Conservation (phyloP, 805 yeast species). For the Sugiyamaella boreocaroliniensis region DNA sequence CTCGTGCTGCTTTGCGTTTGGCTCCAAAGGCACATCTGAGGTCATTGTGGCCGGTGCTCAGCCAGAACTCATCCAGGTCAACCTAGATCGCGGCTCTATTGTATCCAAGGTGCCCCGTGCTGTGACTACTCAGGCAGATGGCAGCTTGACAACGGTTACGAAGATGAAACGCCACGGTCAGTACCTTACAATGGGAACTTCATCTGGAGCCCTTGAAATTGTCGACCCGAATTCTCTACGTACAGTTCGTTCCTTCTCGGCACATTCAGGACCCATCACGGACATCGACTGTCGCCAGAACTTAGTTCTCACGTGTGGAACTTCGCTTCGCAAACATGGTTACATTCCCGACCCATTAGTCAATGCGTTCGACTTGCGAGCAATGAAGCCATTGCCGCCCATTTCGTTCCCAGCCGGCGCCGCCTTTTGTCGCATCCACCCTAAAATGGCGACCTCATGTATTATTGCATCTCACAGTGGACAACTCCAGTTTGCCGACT, state of each 20-base stretch:
- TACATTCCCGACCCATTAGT: conserved; percentile 71
- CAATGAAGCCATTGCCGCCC: conserved; percentile 66
- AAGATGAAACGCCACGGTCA: conserved; percentile 29
- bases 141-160: conserved; percentile 11
- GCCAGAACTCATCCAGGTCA: conserved; percentile 28
- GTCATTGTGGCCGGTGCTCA: conserved; percentile 29
- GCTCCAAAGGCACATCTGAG: conserved; percentile 27
- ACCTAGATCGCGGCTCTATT: conserved; percentile 33
- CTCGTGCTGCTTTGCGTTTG: conserved; percentile 22
- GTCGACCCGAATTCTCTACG: conserved; percentile 33
- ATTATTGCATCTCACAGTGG: conserved; percentile 71
- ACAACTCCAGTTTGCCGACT: conserved; percentile 78
- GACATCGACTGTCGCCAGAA: conserved; percentile 34
- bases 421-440: conserved; percentile 74
- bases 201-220: conserved; percentile 31
- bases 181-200: conserved; percentile 30
- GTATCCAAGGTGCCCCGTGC: conserved; percentile 12
- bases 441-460: conserved; percentile 72
- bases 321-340: conserved; percentile 55
- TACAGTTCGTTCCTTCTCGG: conserved; percentile 24
- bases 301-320: conserved; percentile 62
- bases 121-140: conserved; percentile 11
- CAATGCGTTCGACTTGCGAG: conserved; percentile 70
- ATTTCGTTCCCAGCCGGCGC: conserved; percentile 90
- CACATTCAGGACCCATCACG: conserved; percentile 35